Conservation (phyloP, 805 yeast species). For the Ogataea glucozyma region DNA sequence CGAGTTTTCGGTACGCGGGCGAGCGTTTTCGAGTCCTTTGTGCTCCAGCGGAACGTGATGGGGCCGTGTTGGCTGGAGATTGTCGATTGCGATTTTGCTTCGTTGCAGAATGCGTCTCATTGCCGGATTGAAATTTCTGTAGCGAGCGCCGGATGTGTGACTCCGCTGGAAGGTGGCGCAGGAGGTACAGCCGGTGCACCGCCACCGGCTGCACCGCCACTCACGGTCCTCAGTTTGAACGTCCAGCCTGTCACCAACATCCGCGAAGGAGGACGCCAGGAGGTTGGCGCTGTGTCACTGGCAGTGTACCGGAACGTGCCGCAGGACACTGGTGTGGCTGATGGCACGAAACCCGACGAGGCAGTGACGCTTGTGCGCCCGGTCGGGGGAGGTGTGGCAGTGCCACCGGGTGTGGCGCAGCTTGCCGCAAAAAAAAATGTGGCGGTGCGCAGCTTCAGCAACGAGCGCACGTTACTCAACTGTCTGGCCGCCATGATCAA, state of each 20-base stretch:
- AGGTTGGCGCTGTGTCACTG: constrained; percentile 78
- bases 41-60: constrained; percentile 79
- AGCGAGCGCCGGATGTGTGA: constrained; percentile 46
- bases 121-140: constrained; percentile 76
- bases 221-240: constrained; percentile 72
- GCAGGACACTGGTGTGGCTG: constrained; percentile 74
- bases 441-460: constrained; percentile 59
- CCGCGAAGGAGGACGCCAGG: constrained; percentile 77
- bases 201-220: too few species aligned
- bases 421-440: constrained; percentile 56
- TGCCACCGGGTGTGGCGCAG: constrained; percentile 76
- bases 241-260: constrained; percentile 79
- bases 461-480: constrained; percentile 71
- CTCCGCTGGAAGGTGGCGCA: constrained; percentile 48
- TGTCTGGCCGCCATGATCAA: constrained; percentile 73
- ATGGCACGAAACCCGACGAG: constrained; percentile 58
- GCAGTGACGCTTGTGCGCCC: constrained; percentile 80
- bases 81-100: constrained; percentile 57
- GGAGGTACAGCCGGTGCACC: too few species aligned
- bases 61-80: constrained; percentile 97
- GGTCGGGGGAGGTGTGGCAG: constrained; percentile 53
- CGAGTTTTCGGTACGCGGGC: constrained; percentile 80
- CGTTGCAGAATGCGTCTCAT: constrained; percentile 68
- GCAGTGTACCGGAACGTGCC: constrained; percentile 70
- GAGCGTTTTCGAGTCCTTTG: constrained; percentile 80